phyloP scores from a whole-genome alignment of 202 grass and related monocot species.

The Schoenoplectus triqueter region DNA sequence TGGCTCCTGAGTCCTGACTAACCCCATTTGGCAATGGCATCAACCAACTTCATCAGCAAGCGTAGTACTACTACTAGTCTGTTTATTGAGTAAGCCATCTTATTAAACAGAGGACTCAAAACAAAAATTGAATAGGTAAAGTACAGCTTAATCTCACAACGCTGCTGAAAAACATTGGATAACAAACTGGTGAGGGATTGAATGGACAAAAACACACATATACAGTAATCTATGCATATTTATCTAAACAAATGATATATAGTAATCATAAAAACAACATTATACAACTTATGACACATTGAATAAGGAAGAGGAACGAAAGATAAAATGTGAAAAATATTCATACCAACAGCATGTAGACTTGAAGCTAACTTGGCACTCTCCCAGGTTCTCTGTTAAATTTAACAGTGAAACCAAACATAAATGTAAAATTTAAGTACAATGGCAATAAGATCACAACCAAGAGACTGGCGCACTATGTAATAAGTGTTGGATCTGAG shows the following conservation, averaged over 20 bases:
- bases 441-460: neutral
- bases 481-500: neutral
- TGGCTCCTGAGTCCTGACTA: neutral
- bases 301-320: neutral
- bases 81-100: neutral
- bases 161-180: neutral
- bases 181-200: neutral
- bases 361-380: constrained; percentile 77
- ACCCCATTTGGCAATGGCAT: neutral
- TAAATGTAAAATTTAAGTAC: neutral
- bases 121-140: neutral
- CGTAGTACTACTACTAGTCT: neutral
- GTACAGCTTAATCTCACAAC: neutral
- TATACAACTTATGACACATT: neutral
- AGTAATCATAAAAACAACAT: neutral
- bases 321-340: neutral
- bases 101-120: neutral
- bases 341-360: constrained; percentile 75
- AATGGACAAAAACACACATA: neutral
- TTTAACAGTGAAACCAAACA: neutral
- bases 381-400: constrained; percentile 87
- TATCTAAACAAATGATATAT: neutral
- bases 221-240: neutral
- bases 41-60: constrained; percentile 1
- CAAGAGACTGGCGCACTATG: neutral